phyloP scores from a whole-genome alignment of 2,329 filamentous ascomycete species.

The Ceratocystis variospora region DNA sequence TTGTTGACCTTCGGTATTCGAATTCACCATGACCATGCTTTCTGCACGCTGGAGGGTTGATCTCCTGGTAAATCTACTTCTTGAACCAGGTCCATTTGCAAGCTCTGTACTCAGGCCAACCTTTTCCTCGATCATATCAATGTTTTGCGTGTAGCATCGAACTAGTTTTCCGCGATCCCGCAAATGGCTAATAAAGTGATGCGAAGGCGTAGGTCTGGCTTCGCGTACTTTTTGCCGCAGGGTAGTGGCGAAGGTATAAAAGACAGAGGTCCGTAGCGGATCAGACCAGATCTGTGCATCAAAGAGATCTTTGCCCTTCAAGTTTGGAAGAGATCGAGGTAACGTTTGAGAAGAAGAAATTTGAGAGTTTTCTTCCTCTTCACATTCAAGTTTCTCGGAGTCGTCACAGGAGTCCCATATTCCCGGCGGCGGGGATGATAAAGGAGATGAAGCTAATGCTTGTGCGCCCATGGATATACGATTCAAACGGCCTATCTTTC shows the following conservation, averaged over 20 bases:
- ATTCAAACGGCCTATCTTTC: conserved; percentile 10
- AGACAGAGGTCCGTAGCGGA: conserved; percentile 52
- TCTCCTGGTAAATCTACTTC: conserved; percentile 43
- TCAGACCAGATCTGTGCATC: conserved; percentile 58
- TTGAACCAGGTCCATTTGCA: conserved; percentile 45
- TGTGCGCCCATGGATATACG: conserved; percentile 13
- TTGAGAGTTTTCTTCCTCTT: conserved; percentile 26
- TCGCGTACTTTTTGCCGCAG: conserved; percentile 49
- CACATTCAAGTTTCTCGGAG: conserved; percentile 26
- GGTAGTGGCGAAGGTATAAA: conserved; percentile 58
- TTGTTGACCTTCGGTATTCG: conserved; percentile 1
- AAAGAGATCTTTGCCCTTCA: conserved; percentile 59
- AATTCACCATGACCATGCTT: conserved; percentile 16
- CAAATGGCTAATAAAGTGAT: conserved; percentile 54
- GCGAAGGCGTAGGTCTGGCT: conserved; percentile 50
- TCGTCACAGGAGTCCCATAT: conserved; percentile 39
- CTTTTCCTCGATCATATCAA: conserved; percentile 58
- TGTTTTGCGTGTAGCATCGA: conserved; percentile 62
- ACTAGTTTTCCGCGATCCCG: conserved; percentile 54
- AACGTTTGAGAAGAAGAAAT: conserved; percentile 1
- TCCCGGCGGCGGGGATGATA: conserved; percentile 42
- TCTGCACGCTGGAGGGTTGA: conserved; percentile 21
- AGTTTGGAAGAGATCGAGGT: conserved; percentile 35
- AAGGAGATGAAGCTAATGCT: conserved; percentile 35
- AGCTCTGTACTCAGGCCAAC: conserved; percentile 53